Percentiles rank a stretch among this genome's conserved stretches.
phyloP scores from a whole-genome alignment of 2,329 filamentous ascomycete species.

The Hawksworthiomyces lignivorus region DNA sequence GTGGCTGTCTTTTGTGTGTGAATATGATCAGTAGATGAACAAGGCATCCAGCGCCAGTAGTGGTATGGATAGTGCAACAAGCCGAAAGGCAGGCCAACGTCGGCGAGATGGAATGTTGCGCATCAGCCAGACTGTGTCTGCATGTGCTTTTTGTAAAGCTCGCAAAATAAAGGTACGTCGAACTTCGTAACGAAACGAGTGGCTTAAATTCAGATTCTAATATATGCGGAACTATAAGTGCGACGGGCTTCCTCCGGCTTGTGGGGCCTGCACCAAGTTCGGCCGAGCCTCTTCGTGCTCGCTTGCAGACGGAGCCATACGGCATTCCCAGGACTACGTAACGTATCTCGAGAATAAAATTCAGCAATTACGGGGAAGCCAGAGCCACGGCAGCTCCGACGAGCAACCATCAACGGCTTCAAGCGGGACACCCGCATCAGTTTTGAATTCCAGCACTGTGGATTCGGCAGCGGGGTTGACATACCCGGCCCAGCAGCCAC shows the following conservation, averaged over 20 bases:
- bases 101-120: slow-evolving; percentile 1
- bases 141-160: slow-evolving; percentile 19
- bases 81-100: background rate
- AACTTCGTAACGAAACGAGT: background rate
- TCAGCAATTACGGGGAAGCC: slow-evolving; percentile 6
- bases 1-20: too few species aligned
- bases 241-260: slow-evolving; percentile 16
- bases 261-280: slow-evolving; percentile 18
- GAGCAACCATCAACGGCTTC: background rate
- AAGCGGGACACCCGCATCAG: background rate
- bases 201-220: too few species aligned
- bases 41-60: too few species aligned
- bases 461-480: background rate
- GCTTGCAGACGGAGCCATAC: slow-evolving; percentile 6
- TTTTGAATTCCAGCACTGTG: background rate
- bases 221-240: too few species aligned
- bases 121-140: slow-evolving; percentile 17
- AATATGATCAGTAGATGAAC: too few species aligned
- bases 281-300: slow-evolving; percentile 17
- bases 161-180: slow-evolving; percentile 17
- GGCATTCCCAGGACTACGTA: slow-evolving; percentile 17
- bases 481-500: background rate
- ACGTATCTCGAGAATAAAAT: slow-evolving; percentile 16
- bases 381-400: background rate
- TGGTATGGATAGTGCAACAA: background rate